phyloP scores from a whole-genome alignment of 257 asterid species.

The Buddleja alternifolia region DNA sequence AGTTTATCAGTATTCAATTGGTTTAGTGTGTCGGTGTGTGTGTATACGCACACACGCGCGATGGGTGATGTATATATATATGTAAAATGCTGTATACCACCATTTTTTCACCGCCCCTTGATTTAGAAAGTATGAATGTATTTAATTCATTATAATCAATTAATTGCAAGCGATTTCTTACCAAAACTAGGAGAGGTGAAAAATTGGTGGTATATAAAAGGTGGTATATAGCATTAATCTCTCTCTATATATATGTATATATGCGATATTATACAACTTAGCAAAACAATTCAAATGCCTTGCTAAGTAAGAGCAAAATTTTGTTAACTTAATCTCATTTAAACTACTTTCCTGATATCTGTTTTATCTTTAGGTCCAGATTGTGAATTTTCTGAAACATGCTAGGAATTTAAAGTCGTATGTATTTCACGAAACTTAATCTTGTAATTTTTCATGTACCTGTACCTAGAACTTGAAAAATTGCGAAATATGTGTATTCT shows the following conservation, averaged over 20 bases:
- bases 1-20: too few relatives aligned
- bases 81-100: too few relatives aligned
- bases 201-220: too few relatives aligned
- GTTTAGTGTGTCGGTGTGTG: too few relatives aligned
- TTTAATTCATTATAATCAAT: too few relatives aligned
- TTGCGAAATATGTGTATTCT: neutral
- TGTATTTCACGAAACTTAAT: neutral
- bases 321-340: slow-evolving; percentile 1
- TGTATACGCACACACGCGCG: too few relatives aligned
- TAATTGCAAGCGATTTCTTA: too few relatives aligned
- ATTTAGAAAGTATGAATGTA: too few relatives aligned
- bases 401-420: neutral
- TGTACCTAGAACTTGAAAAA: slow-evolving; percentile 11
- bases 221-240: too few relatives aligned
- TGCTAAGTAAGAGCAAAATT: neutral
- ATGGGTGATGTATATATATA: too few relatives aligned
- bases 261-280: neutral
- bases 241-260: neutral
- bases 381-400: neutral
- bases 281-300: slow-evolving; percentile 1
- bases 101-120: too few relatives aligned
- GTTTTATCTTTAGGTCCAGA: neutral
- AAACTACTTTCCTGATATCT: neutral
- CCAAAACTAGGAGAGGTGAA: too few relatives aligned
- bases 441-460: neutral